Percentiles rank a stretch among this genome's conserved stretches.
These are phyloP conservation scores for Xeromyces bisporus DNA, from an alignment of 495 filamentous ascomycete species.

Conservation along the genomic window DNA sequence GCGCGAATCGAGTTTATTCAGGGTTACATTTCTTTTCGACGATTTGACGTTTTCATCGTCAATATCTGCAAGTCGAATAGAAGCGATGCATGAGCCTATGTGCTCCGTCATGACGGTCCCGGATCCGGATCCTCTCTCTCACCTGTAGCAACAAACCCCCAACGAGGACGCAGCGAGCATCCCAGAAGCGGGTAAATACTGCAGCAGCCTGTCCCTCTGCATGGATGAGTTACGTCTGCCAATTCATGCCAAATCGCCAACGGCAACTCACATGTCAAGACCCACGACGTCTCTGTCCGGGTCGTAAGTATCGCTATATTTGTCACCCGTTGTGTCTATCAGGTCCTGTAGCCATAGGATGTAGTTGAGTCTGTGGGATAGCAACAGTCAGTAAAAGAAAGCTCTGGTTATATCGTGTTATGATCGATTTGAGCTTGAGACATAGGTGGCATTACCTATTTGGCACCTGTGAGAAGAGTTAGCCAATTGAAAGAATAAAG, in stretches of 20 bases:
- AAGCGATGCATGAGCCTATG: not conserved
- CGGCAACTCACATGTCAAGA: constrained; percentile 69
- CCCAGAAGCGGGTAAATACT: constrained; percentile 81
- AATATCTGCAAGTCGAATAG: constrained; percentile 42
- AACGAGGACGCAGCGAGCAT: constrained; percentile 45
- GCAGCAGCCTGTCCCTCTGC: constrained; percentile 69
- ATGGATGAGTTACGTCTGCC: constrained; percentile 4
- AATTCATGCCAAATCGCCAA: no score
- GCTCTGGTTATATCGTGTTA: not conserved
- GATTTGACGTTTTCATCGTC: constrained; percentile 52
- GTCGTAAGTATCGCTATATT: constrained; percentile 38
- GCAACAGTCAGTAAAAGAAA: not conserved
- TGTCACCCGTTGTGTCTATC: constrained; percentile 51
- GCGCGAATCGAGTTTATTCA: constrained; percentile 46
- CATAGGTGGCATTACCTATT: constrained; percentile 33
- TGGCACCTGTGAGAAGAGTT: constrained; percentile 46
- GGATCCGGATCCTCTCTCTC: no score
- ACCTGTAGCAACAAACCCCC: constrained; percentile 63
- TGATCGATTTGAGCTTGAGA: no score
- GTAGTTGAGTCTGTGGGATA: constrained; percentile 52
- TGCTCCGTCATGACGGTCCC: not conserved
- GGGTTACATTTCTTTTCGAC: constrained; percentile 42
- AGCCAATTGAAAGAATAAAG: no score
- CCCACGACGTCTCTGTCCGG: constrained; percentile 42
- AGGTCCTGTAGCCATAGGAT: constrained; percentile 79